phyloP scores from a whole-genome alignment of 163 green algal species.

The Scenedesmus sp. region DNA sequence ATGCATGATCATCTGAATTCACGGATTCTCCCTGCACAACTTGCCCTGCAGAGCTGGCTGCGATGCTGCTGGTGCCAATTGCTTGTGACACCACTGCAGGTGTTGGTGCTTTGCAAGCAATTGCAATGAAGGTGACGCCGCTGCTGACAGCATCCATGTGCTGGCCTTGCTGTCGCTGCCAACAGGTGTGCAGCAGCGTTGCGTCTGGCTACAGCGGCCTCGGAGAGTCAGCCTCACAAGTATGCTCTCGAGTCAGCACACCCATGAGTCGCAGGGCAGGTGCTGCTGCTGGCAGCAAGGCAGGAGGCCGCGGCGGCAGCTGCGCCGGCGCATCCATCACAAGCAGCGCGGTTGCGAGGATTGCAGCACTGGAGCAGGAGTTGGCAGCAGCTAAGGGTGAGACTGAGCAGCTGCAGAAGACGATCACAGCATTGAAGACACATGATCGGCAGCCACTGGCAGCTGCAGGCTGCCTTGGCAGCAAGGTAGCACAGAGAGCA shows the following conservation, averaged over 20 bases:
- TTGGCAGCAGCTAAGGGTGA: constrained; percentile 29
- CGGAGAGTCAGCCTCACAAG: constrained; percentile 44
- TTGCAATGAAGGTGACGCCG: neutral
- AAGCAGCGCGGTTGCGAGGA: constrained; percentile 7
- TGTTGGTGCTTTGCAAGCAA: neutral
- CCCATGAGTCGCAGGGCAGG: neutral
- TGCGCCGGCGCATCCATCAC: neutral
- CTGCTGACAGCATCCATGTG: neutral
- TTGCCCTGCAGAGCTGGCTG: no score
- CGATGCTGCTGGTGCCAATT: no score
- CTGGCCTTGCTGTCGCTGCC: neutral
- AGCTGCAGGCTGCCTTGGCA: neutral
- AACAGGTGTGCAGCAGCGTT: constrained; percentile 53
- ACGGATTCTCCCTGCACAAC: no score
- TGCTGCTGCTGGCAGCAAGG: constrained; percentile 8
- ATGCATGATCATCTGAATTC: no score
- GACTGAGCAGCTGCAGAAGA: constrained; percentile 35
- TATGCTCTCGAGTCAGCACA: constrained; percentile 7
- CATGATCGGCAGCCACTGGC: neutral
- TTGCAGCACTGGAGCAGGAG: constrained; percentile 44
- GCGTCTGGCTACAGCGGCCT: constrained; percentile 44
- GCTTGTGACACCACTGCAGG: neutral
- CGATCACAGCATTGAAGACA: neutral
- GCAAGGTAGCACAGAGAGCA: neutral
- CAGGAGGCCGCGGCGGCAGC: neutral